Percentiles rank a stretch among this genome's conserved stretches.
phyloP scores from a whole-genome alignment of 2,329 filamentous ascomycete genomes.

The Lasiodiplodia theobromae region DNA sequence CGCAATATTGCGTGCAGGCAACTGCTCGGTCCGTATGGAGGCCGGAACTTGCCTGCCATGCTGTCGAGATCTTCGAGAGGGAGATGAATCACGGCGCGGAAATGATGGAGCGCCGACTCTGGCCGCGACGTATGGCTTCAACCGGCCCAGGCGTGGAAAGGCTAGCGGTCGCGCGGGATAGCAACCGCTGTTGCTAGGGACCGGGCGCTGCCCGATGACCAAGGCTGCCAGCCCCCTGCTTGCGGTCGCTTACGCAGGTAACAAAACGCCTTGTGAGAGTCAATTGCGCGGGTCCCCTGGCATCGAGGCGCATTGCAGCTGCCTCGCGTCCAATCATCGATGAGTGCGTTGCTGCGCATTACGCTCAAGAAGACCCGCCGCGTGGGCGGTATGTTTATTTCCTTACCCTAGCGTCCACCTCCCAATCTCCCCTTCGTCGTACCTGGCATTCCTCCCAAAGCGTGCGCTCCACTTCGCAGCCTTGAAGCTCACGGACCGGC shows the following conservation, averaged over 20 bases:
- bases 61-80: slow-evolving; percentile 14
- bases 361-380: slow-evolving; percentile 21
- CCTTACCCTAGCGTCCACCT: slow-evolving; percentile 26
- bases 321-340: slow-evolving; percentile 20
- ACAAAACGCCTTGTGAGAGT: slow-evolving; percentile 7
- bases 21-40: slow-evolving; percentile 17
- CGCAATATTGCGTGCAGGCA: background rate
- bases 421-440: slow-evolving; percentile 27
- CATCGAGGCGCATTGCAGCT: slow-evolving; percentile 16
- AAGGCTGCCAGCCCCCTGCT: background rate
- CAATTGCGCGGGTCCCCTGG: slow-evolving; percentile 17
- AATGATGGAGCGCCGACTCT: slow-evolving; percentile 11
- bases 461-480: slow-evolving; percentile 11
- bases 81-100: slow-evolving; percentile 21
- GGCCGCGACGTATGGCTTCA: background rate
- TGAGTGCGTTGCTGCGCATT: slow-evolving; percentile 23
- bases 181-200: background rate
- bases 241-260: slow-evolving; percentile 3
- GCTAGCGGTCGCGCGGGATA: background rate
- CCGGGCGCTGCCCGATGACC: slow-evolving; percentile 6
- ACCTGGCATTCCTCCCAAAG: slow-evolving; percentile 26
- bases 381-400: slow-evolving; percentile 28
- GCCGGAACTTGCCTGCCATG: slow-evolving; percentile 15
- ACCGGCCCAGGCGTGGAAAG: background rate
- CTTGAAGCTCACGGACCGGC: slow-evolving; percentile 21